Evolutionary conservation across 805 yeast genomes (phyloP).

Genomic region (Metschnikowia gruessii): DNA sequence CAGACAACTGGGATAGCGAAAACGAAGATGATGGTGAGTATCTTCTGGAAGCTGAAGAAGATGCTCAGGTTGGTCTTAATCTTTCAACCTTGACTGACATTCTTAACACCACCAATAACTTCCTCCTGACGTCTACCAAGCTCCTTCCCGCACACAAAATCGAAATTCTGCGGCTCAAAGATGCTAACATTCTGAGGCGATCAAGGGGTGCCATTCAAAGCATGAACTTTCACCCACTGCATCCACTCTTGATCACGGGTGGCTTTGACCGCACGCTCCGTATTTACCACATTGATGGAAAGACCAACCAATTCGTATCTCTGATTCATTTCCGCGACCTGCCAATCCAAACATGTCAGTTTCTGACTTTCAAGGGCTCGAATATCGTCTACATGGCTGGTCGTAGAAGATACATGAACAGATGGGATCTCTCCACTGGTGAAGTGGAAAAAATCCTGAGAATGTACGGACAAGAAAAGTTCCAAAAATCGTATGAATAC

Average conservation of each 20-base stretch:
- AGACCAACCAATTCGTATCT: constrained; percentile 73
- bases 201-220: constrained; percentile 84
- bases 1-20: constrained; percentile 40
- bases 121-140: constrained; percentile 44
- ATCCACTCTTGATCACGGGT: constrained; percentile 81
- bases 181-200: constrained; percentile 70
- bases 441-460: constrained; percentile 80
- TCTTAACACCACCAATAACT: constrained; percentile 34
- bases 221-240: constrained; percentile 77
- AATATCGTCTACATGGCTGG: constrained; percentile 79
- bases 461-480: constrained; percentile 85
- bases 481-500: constrained; percentile 83
- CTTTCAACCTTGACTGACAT: constrained; percentile 34
- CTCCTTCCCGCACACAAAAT: constrained; percentile 67
- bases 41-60: constrained; percentile 25
- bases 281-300: constrained; percentile 88
- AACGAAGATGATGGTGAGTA: constrained; percentile 28
- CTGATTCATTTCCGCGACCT: constrained; percentile 74
- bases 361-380: constrained; percentile 43
- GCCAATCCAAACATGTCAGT: constrained; percentile 76
- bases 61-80: constrained; percentile 20
- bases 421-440: constrained; percentile 78
- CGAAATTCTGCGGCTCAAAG: constrained; percentile 79
- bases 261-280: constrained; percentile 91
- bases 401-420: constrained; percentile 85